Conservation (phyloP, 2,329 filamentous ascomycete species). For the Cytospora piceicola region DNA sequence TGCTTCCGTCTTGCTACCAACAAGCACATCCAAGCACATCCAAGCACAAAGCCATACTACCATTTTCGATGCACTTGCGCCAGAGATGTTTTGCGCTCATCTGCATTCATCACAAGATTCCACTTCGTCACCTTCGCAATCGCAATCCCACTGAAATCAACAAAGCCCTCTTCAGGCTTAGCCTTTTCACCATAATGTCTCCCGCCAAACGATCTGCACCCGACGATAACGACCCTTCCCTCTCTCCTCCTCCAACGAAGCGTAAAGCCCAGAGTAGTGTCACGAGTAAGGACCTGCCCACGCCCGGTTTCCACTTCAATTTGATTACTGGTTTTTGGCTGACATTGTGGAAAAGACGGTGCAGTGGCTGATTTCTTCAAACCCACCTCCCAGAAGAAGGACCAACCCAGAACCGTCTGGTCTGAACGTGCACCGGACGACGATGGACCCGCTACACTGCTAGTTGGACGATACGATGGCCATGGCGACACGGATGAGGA, state of each 20-base stretch:
- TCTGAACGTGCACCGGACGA: conserved; percentile 61
- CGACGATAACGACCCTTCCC: conserved; percentile 42
- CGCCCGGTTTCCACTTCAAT: background rate
- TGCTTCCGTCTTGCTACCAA: too few species aligned
- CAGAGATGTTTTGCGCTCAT: conserved; percentile 4
- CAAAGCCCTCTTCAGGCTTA: background rate
- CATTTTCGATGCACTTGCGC: background rate
- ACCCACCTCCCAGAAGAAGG: conserved; percentile 81
- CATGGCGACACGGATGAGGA: conserved; percentile 34
- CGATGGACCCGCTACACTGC: conserved; percentile 59
- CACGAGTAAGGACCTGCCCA: conserved; percentile 47
- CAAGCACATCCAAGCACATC: background rate
- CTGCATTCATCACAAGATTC: background rate
- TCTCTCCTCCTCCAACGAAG: conserved; percentile 59
- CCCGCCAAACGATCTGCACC: conserved; percentile 34
- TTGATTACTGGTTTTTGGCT: conserved; percentile 15
- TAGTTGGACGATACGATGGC: conserved; percentile 73
- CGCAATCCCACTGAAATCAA: background rate
- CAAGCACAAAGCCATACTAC: too few species aligned
- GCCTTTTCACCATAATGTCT: conserved; percentile 15
- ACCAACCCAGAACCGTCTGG: conserved; percentile 69
- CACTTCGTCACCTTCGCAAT: background rate
- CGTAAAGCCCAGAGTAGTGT: conserved; percentile 56
- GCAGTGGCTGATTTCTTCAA: conserved; percentile 87
- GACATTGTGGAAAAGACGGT: conserved; percentile 52